Conservation (phyloP, 1,284 basidiomycete genomes). For the Boletus sp. region DNA sequence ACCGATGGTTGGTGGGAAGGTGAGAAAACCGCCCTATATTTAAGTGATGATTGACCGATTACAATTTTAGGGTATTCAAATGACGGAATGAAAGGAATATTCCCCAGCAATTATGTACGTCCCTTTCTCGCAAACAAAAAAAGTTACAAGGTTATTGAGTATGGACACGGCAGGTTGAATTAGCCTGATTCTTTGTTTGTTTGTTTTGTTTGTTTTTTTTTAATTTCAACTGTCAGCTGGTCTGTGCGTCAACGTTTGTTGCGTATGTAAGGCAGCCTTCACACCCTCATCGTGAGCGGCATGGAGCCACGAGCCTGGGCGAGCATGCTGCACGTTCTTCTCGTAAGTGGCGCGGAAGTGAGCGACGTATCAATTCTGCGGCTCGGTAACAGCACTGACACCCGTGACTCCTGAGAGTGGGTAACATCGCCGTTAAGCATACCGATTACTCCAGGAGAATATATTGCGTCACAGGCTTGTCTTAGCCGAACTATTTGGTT, state of each 20-base stretch:
- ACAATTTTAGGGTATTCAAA: slow-evolving; percentile 53
- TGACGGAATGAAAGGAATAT: slow-evolving; percentile 66
- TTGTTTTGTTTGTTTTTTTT: not conserved
- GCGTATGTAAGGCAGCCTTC: slow-evolving; percentile 28
- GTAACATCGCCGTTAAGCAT: slow-evolving; percentile 19
- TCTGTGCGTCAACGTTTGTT: slow-evolving; percentile 19
- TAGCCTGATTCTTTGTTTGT: slow-evolving; percentile 15
- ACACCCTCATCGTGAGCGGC: slow-evolving; percentile 15
- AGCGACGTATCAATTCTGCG: slow-evolving; percentile 17
- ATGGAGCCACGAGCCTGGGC: slow-evolving; percentile 15
- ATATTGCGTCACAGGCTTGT: slow-evolving; percentile 26
- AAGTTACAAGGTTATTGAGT: slow-evolving; percentile 22
- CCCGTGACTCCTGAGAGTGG: slow-evolving; percentile 14
- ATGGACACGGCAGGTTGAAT: slow-evolving; percentile 25
- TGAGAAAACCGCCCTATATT: slow-evolving; percentile 26
- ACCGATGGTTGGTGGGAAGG: slow-evolving; percentile 84
- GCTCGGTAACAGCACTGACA: slow-evolving; percentile 15
- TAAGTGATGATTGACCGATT: slow-evolving; percentile 24
- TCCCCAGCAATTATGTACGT: slow-evolving; percentile 82
- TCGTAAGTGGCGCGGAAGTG: slow-evolving; percentile 34
- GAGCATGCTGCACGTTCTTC: slow-evolving; percentile 22
- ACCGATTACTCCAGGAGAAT: slow-evolving; percentile 20
- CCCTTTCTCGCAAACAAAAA: slow-evolving; percentile 1
- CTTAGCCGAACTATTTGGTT: slow-evolving; percentile 17
- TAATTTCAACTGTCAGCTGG: not conserved